Conservation (phyloP, 345 rosid genomes). For the Syzygium oleosum region DNA sequence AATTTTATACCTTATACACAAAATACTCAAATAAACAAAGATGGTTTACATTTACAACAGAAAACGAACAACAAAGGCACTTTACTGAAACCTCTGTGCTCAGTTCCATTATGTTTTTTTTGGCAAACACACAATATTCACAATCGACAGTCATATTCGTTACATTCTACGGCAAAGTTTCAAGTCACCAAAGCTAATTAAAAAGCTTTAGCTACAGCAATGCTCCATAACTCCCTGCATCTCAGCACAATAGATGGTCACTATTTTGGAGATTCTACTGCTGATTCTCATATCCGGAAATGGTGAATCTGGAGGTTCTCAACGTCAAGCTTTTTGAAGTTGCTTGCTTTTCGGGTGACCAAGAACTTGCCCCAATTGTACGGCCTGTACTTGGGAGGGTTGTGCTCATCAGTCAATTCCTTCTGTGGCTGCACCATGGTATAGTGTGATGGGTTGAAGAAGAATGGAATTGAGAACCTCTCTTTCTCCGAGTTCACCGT, state of each 20-base stretch:
- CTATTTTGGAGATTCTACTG: not conserved
- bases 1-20: not conserved
- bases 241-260: not conserved
- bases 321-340: constrained; percentile 43
- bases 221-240: not conserved
- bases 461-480: constrained; percentile 54
- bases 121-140: not conserved
- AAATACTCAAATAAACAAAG: not conserved
- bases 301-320: constrained; percentile 10
- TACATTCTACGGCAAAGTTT: not conserved
- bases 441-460: constrained; percentile 54
- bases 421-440: constrained; percentile 47
- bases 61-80: not conserved
- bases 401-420: constrained; percentile 29
- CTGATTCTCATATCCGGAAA: constrained; percentile 22
- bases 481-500: constrained; percentile 51
- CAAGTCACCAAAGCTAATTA: not conserved
- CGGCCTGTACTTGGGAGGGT: constrained; percentile 27
- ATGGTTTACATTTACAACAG: not conserved
- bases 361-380: constrained; percentile 74
- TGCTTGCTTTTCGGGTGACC: constrained; percentile 44
- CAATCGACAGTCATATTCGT: not conserved
- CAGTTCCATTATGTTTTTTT: not conserved
- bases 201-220: not conserved
- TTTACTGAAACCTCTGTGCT: not conserved